Base-by-base conservation (phyloP, 192 early-diverging fungal species). In the Backusella sp. region DNA sequence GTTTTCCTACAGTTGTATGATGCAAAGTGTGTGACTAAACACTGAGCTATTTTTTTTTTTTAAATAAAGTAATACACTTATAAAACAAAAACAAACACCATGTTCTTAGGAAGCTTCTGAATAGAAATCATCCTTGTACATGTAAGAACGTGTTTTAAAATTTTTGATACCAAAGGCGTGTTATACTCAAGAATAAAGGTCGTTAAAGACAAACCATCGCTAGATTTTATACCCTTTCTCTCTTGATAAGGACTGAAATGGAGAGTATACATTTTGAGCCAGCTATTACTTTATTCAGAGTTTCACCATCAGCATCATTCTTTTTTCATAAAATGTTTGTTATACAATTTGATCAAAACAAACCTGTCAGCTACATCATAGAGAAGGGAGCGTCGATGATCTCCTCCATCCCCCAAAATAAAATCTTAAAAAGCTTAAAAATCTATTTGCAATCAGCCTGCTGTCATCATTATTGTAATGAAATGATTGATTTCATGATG, bases 351-450 rank as follows among this genome's bases (percentile, higher is more conserved):
- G 23, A 62, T 62, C 56, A 62, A 62, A 62, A 62, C 56, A 62
- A 62, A 62, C 56, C 56, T 62, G 56, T 62, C 56, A 62, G 56
- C 56, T 62, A 62, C 56, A 62, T 26, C 56, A 62, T 28, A 3
- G 1, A 49, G n/a, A 49, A 5, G 46, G 11, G 56, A 62, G 4
- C 26, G 23, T 3, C 23, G n/a, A 4, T 62, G 23, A 62, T 62
- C 9, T 62, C 11, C 23, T 7, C 9, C 9, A 62, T 62, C 11
- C 23, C n/a, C 9, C 9, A 62, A 11, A 62, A 28, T 0, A 9
- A 23, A 26, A 56, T 6, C 0, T n/a, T 56, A 56, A 7, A 56
- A 56, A 26, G 32, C 32, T 32, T 32, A 56, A 39, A 39, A 39
- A 39, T 39, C 15, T 17, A 44, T 44, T 44, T 6, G n/a, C 7